These are phyloP conservation scores for Henckelia pumila DNA, from an alignment of 257 asterid species.

Conservation along the genomic window DNA sequence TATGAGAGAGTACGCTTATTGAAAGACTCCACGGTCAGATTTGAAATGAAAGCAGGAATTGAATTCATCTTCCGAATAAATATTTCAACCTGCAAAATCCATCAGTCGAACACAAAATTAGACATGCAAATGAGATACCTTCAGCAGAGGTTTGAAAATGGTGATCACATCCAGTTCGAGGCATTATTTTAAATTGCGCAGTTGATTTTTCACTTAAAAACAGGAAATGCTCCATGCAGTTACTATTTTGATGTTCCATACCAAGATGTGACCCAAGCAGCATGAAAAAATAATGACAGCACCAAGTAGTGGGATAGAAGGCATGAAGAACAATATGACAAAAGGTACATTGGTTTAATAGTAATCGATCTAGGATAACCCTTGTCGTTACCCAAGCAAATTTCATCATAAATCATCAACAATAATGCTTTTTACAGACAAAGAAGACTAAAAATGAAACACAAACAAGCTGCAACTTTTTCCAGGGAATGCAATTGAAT, in stretches of 20 bases:
- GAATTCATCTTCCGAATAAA: conserved; percentile 83
- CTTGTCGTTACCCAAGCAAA: background rate
- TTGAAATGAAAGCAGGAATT: conserved; percentile 91
- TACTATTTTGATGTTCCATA: background rate
- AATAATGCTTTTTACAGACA: background rate
- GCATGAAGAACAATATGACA: background rate
- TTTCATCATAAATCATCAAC: background rate
- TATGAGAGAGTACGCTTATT: conserved; percentile 86
- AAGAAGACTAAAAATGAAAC: background rate
- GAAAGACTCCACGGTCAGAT: conserved; percentile 85
- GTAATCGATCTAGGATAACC: no score
- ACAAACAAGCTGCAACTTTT: background rate
- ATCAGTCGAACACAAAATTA: conserved; percentile 7
- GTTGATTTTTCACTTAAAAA: background rate
- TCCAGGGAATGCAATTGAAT: background rate
- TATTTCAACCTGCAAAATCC: conserved; percentile 65
- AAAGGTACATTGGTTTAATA: background rate
- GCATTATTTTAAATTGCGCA: background rate
- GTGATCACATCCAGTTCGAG: conserved; percentile 5
- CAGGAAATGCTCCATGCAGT: background rate
- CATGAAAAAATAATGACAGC: background rate
- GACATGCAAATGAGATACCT: background rate
- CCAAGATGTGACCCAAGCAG: background rate
- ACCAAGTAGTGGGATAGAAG: background rate
- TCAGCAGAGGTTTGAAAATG: conserved; percentile 10